phyloP scores from a whole-genome alignment of 129 eudicot genomes.

The Arctium lappa region DNA sequence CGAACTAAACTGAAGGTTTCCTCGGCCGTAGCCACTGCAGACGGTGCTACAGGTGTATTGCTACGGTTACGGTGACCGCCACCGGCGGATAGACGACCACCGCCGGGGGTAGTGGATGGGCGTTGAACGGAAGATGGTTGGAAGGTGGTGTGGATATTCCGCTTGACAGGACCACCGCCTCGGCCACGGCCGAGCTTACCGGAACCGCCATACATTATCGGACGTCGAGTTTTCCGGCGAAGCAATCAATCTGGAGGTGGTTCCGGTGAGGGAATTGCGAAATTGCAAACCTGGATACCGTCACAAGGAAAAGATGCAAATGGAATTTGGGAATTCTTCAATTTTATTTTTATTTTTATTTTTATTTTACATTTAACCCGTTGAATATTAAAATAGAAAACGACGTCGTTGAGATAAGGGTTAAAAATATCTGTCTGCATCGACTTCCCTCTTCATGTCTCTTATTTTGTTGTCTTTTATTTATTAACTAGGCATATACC shows the following conservation, averaged over 20 bases:
- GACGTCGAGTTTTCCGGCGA: slow-evolving; percentile 13
- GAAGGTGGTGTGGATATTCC: slow-evolving; percentile 60
- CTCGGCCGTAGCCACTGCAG: slow-evolving; percentile 40
- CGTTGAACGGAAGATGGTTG: slow-evolving; percentile 51
- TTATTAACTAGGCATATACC: too few relatives aligned
- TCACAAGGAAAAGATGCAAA: slow-evolving; percentile 36
- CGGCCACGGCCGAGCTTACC: slow-evolving; percentile 73
- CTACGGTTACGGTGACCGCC: slow-evolving; percentile 47
- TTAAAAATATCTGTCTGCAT: not conserved
- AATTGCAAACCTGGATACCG: slow-evolving; percentile 33
- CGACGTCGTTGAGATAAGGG: not conserved
- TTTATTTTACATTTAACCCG: not conserved
- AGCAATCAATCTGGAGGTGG: slow-evolving; percentile 18
- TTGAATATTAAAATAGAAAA: not conserved
- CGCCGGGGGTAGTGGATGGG: slow-evolving; percentile 36
- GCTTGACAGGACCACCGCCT: slow-evolving; percentile 56
- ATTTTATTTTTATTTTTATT: not conserved
- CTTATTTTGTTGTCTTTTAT: not conserved
- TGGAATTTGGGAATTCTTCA: slow-evolving; percentile 31
- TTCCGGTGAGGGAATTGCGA: slow-evolving; percentile 6
- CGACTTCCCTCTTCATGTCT: not conserved
- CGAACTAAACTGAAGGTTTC: slow-evolving; percentile 76
- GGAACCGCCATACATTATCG: slow-evolving; percentile 64
- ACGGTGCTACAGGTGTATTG: slow-evolving; percentile 21
- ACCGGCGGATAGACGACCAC: slow-evolving; percentile 53